phyloP scores from a whole-genome alignment of 768 basidiomycete genomes.

The Gymnopilus dilepis region DNA sequence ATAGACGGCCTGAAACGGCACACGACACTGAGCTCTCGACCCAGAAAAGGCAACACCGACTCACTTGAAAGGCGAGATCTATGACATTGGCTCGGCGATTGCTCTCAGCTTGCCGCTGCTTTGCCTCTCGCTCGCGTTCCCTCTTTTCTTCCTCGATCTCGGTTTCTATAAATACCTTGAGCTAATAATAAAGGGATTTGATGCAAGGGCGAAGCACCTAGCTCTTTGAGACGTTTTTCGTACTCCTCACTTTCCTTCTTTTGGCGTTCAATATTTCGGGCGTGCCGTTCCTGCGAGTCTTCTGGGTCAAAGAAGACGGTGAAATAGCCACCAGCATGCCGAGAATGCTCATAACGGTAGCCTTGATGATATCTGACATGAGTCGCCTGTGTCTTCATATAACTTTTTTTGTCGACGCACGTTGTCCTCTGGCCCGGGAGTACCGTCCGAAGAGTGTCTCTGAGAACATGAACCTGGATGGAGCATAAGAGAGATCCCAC shows the following conservation, averaged over 20 bases:
- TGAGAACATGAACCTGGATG: constrained; percentile 39
- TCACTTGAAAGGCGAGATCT: constrained; percentile 35
- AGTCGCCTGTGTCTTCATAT: background rate
- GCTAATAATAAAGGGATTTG: background rate
- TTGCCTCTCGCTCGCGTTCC: constrained; percentile 29
- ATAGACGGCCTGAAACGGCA: constrained; percentile 28
- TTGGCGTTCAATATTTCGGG: constrained; percentile 27
- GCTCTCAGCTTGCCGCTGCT: constrained; percentile 30
- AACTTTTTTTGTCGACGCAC: constrained; percentile 23
- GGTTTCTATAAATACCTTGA: constrained; percentile 28
- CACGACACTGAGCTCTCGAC: background rate
- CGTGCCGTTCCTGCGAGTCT: constrained; percentile 27
- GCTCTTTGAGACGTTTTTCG: constrained; percentile 36
- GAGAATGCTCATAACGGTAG: constrained; percentile 35
- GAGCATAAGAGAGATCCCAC: constrained; percentile 6
- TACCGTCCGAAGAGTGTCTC: constrained; percentile 36
- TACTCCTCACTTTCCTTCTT: constrained; percentile 36
- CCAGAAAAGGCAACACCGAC: constrained; percentile 10
- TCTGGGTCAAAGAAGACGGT: constrained; percentile 27
- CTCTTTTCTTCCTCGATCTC: constrained; percentile 40
- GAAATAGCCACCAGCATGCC: constrained; percentile 18
- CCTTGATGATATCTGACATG: constrained; percentile 25
- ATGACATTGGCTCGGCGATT: constrained; percentile 30
- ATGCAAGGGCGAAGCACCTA: constrained; percentile 30
- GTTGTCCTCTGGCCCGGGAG: constrained; percentile 32